Evolutionary conservation across 345 rosid species (phyloP).

Genomic region (Boechera divaricarpa): DNA sequence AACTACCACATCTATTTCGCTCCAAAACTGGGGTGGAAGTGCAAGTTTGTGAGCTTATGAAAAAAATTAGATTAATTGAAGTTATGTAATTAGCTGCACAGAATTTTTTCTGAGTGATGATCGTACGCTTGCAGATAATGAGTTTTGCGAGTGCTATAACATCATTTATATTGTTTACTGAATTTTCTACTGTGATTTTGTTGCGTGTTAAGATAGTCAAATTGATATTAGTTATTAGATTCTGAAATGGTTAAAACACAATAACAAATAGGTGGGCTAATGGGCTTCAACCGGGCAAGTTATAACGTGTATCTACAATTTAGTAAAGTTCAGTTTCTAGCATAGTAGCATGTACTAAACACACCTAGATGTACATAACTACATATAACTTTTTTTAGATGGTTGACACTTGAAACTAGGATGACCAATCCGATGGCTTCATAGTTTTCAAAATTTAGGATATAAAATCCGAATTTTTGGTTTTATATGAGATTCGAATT

Average conservation of each 20-base stretch:
- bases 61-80: not conserved
- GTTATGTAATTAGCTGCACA: not conserved
- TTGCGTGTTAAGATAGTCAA: not conserved
- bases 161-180: no score
- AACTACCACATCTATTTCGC: not conserved
- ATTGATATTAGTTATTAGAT: no score
- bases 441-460: no score
- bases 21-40: not conserved
- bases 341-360: not conserved
- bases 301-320: not conserved
- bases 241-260: not conserved
- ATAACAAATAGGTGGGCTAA: not conserved
- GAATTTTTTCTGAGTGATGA: not conserved
- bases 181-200: not conserved
- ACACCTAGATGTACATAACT: no score
- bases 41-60: not conserved
- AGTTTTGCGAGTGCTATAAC: not conserved
- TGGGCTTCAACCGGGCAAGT: slow-evolving; percentile 7
- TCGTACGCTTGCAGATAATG: not conserved
- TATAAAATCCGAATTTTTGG: no score
- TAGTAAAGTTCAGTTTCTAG: not conserved
- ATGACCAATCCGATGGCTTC: no score
- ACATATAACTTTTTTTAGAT: no score
- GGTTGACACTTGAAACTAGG: no score
- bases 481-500: no score